phyloP scores from a whole-genome alignment of 352 stramenopile genomes.

The Pythium plurisporium region DNA sequence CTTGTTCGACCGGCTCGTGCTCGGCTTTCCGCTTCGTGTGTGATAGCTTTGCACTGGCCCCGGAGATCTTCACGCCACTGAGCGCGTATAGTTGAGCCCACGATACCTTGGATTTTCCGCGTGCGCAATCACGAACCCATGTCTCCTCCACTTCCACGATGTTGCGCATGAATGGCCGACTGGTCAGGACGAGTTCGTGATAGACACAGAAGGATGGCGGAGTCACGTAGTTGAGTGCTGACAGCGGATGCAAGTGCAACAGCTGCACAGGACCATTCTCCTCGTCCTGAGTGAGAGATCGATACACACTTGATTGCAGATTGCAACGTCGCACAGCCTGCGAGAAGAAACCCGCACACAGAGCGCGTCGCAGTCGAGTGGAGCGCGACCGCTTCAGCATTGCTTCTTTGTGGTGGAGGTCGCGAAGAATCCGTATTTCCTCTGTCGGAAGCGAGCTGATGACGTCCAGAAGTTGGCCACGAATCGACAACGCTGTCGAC shows the following conservation, averaged over 20 bases:
- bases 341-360: slow-evolving; percentile 64
- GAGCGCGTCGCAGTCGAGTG: slow-evolving; percentile 16
- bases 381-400: slow-evolving; percentile 3
- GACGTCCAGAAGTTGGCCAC: slow-evolving; percentile 60
- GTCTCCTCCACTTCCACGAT: slow-evolving; percentile 39
- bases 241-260: slow-evolving; percentile 68
- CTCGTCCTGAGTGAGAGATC: slow-evolving; percentile 15
- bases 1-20: too few relatives aligned
- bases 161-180: slow-evolving; percentile 63
- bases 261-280: slow-evolving; percentile 30
- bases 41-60: not conserved
- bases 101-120: slow-evolving; percentile 28
- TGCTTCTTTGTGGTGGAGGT: not conserved
- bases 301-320: slow-evolving; percentile 53
- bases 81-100: slow-evolving; percentile 38
- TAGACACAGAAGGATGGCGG: slow-evolving; percentile 59
- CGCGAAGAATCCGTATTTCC: slow-evolving; percentile 24
- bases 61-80: slow-evolving; percentile 31
- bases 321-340: slow-evolving; percentile 58
- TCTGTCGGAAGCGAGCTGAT: slow-evolving; percentile 27
- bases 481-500: slow-evolving; percentile 45
- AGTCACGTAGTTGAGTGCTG: slow-evolving; percentile 37
- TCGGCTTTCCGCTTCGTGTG: not conserved
- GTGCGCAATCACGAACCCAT: slow-evolving; percentile 50
- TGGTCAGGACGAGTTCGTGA: slow-evolving; percentile 71